phyloP scores from a whole-genome alignment of 1,284 basidiomycete species.

The Melampsora americana region DNA sequence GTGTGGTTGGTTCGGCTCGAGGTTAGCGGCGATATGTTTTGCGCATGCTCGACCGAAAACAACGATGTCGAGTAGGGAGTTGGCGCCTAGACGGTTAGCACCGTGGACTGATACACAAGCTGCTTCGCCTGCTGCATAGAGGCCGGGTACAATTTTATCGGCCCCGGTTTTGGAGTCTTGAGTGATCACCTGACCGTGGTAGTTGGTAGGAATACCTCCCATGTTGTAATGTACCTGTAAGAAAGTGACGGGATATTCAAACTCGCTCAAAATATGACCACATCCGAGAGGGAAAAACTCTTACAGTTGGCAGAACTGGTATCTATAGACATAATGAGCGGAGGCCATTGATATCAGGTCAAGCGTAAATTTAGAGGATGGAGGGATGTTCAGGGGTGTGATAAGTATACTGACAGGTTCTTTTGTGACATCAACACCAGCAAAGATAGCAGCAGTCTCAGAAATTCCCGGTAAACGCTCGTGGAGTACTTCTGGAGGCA shows the following conservation, averaged over 20 bases:
- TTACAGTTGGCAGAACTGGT: slow-evolving; percentile 90
- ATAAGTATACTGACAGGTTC: slow-evolving; percentile 62
- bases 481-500: slow-evolving; percentile 91
- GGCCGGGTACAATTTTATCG: slow-evolving; percentile 90
- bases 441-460: slow-evolving; percentile 98
- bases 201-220: slow-evolving; percentile 99
- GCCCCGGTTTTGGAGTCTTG: slow-evolving; percentile 65
- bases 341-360: background rate
- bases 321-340: slow-evolving; percentile 57
- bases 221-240: slow-evolving; percentile 58
- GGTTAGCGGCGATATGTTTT: slow-evolving; percentile 91
- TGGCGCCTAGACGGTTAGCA: slow-evolving; percentile 98
- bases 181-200: slow-evolving; percentile 92
- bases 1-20: slow-evolving; percentile 85
- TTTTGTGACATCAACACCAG: slow-evolving; percentile 99
- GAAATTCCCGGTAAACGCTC: slow-evolving; percentile 99
- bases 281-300: slow-evolving; percentile 64
- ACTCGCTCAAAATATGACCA: slow-evolving; percentile 46
- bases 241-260: background rate
- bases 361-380: background rate
- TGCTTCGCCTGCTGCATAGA: slow-evolving; percentile 98
- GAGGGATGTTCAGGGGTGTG: slow-evolving; percentile 46
- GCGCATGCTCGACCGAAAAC: slow-evolving; percentile 98
- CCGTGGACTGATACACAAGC: slow-evolving; percentile 99
- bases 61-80: slow-evolving; percentile 97